phyloP scores from a whole-genome alignment of 345 rosid species.

The Ailanthus altissimus region DNA sequence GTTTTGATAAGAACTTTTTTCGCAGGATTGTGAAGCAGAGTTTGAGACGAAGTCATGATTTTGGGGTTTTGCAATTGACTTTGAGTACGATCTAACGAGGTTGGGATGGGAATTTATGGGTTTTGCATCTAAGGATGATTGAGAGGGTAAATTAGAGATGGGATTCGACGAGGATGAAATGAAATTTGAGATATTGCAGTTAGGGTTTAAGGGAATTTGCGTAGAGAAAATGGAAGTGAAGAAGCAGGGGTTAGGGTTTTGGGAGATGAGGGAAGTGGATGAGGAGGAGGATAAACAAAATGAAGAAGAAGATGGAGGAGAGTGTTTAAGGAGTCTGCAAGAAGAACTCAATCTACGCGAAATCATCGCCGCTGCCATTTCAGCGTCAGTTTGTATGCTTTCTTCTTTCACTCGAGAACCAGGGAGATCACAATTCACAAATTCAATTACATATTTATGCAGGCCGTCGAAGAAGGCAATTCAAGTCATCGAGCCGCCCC shows the following conservation, averaged over 20 bases:
- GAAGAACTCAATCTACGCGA: constrained; percentile 12
- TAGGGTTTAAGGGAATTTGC: background rate
- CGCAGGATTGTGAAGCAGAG: background rate
- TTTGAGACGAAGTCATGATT: background rate
- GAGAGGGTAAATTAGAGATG: background rate
- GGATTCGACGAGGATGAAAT: background rate
- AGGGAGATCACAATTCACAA: too few species aligned
- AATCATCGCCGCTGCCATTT: constrained; percentile 23
- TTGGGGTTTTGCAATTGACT: background rate
- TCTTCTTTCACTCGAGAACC: too few species aligned
- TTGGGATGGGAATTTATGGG: background rate
- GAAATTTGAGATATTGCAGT: background rate
- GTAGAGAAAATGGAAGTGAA: background rate
- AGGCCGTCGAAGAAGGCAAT: too few species aligned
- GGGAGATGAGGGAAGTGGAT: background rate
- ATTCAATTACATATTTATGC: too few species aligned
- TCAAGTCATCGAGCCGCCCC: too few species aligned
- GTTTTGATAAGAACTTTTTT: background rate
- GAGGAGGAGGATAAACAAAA: background rate
- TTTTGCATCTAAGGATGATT: background rate
- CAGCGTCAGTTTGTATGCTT: too few species aligned
- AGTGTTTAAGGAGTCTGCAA: constrained; percentile 7
- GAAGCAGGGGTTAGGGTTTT: background rate
- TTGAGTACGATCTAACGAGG: background rate
- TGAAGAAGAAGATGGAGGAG: constrained; percentile 2